Base-by-base conservation (phyloP, 805 yeast species). In the Ogataea parapolymorpha region DNA sequence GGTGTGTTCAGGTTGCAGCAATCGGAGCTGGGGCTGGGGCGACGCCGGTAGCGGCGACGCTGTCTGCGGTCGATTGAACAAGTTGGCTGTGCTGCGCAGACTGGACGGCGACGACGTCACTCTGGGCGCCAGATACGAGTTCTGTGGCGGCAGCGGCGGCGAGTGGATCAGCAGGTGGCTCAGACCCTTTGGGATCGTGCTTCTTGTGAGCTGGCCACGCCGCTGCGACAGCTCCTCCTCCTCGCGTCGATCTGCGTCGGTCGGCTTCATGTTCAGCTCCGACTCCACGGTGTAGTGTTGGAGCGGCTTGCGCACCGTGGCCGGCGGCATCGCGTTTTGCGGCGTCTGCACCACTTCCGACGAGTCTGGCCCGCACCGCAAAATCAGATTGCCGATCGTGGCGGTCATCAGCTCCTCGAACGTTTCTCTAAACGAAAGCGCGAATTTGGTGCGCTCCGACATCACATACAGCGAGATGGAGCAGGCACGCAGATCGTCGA, bases 361-460 rank as follows among this genome's bases (percentile, higher is more conserved):
- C 3, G 82, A 73, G 55, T 77, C 79, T 1, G 82, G 80, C 0
- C 83, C 82, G 65, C 83, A 77, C 51, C 82, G 65, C 42, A 79
- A 76, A 41, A 77, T 75, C 50, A 80, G 61, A 50, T 80, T 79
- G 35, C 79, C 81, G 20, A 79, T 70, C 0, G 86, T 80, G 6
- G 84, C 82, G 49, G 71, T 67, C 79, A 79, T 75, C 43, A 80
- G 59, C 50, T 78, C 82, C 54, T 80, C 87, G 61, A 80, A 80
- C 2, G 83, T 78, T 51, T 80, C 85, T 55, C 86, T 67, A 53
- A 79, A 80, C 28, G 73, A 72, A 13, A 77, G 55, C 1, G 83
- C 85, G 60, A 79, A 76, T 50, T 72, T 72, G 0, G 85, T 75
- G 44, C 85, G 66, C 52, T 80, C 85, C 13, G 82, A 72, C 82